Evolutionary conservation across 768 basidiomycete genomes (phyloP).

Genomic region (Termitomyces sp.): DNA sequence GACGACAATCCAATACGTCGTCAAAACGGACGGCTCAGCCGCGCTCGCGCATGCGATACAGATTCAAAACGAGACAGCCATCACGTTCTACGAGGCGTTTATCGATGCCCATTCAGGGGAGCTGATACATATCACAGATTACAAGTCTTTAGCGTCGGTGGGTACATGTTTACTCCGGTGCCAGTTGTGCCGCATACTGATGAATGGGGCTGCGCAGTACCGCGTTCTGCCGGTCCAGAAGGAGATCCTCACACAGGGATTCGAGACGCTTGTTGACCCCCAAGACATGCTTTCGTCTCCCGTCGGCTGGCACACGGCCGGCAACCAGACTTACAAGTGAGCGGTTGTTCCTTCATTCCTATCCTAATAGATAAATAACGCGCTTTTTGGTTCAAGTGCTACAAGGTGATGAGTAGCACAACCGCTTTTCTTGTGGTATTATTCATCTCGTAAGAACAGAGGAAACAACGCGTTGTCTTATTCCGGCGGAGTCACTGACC

Average conservation of each 20-base stretch:
- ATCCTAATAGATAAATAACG: background rate
- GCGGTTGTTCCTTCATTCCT: background rate
- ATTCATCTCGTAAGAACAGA: conserved; percentile 10
- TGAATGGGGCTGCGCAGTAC: conserved; percentile 23
- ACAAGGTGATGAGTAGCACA: background rate
- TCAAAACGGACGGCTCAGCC: conserved; percentile 30
- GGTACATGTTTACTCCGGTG: conserved; percentile 5
- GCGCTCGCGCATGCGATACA: conserved; percentile 35
- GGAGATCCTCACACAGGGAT: conserved; percentile 40
- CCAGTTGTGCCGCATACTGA: background rate
- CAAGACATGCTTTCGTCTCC: conserved; percentile 45
- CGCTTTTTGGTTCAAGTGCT: background rate
- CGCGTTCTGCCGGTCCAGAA: conserved; percentile 41
- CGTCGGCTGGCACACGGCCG: conserved; percentile 31
- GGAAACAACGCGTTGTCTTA: conserved; percentile 37
- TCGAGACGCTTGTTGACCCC: conserved; percentile 40
- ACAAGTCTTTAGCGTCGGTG: conserved; percentile 40
- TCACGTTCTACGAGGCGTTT: conserved; percentile 53
- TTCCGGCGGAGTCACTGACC: conserved; percentile 22
- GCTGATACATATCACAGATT: conserved; percentile 46
- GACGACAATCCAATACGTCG: conserved; percentile 35
- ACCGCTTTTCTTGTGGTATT: background rate
- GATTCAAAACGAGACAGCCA: conserved; percentile 25
- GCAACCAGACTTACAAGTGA: conserved; percentile 12
- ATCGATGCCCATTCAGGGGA: conserved; percentile 54